Evolutionary conservation across 129 eudicot genomes (phyloP).

Genomic region (Flaveria bidentis): DNA sequence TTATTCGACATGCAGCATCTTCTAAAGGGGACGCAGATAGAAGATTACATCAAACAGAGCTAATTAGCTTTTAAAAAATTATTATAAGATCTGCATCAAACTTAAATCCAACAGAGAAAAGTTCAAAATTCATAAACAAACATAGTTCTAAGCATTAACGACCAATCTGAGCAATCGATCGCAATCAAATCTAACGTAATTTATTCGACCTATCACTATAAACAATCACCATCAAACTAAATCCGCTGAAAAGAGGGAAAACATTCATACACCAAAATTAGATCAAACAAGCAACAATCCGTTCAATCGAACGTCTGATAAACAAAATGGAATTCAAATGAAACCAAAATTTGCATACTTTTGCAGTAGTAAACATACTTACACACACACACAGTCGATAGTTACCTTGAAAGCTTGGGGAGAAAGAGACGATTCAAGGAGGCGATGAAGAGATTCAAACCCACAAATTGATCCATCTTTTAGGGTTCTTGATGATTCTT

Average conservation of each 20-base stretch:
- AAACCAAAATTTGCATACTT: background rate
- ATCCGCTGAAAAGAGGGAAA: background rate
- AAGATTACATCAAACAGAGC: background rate
- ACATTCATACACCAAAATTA: background rate
- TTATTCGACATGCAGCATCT: background rate
- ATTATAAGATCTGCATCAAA: slow-evolving; percentile 14
- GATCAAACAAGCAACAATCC: slow-evolving; percentile 1
- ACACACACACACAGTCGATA: background rate
- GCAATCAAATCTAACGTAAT: background rate
- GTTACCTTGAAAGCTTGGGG: slow-evolving; percentile 71
- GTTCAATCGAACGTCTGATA: background rate
- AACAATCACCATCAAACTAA: background rate
- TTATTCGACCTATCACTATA: background rate
- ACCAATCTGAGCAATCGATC: background rate
- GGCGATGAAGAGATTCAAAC: slow-evolving; percentile 77
- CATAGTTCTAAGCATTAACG: background rate
- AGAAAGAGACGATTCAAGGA: slow-evolving; percentile 74
- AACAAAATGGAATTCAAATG: background rate
- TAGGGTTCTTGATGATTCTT: slow-evolving; percentile 25
- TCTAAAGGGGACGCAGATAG: background rate
- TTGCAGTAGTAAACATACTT: background rate
- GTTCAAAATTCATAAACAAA: background rate
- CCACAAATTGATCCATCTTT: slow-evolving; percentile 78
- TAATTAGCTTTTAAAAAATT: background rate
- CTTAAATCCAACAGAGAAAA: slow-evolving; percentile 8